Conservation (phyloP, 352 stramenopile genomes). For the Pythium periplocum region DNA sequence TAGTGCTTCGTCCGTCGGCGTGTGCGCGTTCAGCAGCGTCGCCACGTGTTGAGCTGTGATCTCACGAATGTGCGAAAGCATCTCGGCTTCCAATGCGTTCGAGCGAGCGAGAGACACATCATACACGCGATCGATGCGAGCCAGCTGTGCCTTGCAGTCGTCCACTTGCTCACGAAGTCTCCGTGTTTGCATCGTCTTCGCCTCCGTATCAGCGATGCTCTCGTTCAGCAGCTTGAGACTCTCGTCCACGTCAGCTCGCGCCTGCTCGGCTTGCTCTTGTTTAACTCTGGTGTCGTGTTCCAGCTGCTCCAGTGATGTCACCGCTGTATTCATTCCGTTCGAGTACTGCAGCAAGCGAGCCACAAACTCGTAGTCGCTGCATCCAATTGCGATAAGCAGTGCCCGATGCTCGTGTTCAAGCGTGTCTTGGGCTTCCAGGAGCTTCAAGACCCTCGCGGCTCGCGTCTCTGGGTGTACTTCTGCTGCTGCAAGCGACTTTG, state of each 20-base stretch:
- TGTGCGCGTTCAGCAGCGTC: conserved; percentile 45
- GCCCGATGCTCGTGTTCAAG: conserved; percentile 46
- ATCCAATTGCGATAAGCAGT: conserved; percentile 66
- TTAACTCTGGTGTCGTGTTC: conserved; percentile 3
- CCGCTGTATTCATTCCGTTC: neutral
- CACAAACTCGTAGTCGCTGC: conserved; percentile 62
- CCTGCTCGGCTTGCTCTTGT: conserved; percentile 10
- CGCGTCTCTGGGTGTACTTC: neutral
- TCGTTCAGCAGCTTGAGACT: conserved; percentile 52
- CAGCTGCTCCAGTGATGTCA: neutral
- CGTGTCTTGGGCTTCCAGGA: conserved; percentile 36
- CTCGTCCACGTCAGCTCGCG: conserved; percentile 29
- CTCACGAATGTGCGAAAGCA: conserved; percentile 51
- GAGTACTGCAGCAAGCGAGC: conserved; percentile 36
- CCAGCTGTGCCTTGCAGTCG: conserved; percentile 47
- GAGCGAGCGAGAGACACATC: conserved; percentile 49
- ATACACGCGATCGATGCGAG: conserved; percentile 36
- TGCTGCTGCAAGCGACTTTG: conserved; percentile 21
- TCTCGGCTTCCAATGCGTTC: conserved; percentile 47
- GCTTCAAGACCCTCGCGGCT: conserved; percentile 19
- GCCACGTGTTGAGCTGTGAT: conserved; percentile 79
- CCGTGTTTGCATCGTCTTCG: conserved; percentile 38
- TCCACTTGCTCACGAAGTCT: conserved; percentile 50
- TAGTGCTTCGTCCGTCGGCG: conserved; percentile 41
- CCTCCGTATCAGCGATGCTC: conserved; percentile 68